phyloP scores from a whole-genome alignment of 345 rosid genomes.

The Stellera chamaejasme region DNA sequence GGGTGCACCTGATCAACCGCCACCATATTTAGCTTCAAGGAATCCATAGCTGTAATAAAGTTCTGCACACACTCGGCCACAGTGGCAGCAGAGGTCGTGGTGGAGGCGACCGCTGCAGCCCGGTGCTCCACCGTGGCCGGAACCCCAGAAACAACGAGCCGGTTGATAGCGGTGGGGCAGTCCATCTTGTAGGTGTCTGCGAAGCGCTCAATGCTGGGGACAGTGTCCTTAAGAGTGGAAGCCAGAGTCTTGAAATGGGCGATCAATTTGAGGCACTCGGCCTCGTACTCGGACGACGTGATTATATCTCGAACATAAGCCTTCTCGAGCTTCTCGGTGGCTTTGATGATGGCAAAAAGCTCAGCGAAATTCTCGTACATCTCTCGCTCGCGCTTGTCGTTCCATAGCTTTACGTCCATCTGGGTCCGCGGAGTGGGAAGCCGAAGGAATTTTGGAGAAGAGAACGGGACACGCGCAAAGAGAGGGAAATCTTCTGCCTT shows the following conservation, averaged over 20 bases:
- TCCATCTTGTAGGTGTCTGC: conserved; percentile 95
- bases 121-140: conserved; percentile 95
- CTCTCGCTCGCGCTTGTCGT: conserved; percentile 95
- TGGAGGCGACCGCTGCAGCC: conserved; percentile 51
- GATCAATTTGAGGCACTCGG: conserved; percentile 83
- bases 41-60: conserved; percentile 94
- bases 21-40: conserved; percentile 86
- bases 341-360: conserved; percentile 90
- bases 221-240: conserved; percentile 61
- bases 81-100: conserved; percentile 72
- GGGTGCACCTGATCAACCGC: conserved; percentile 97
- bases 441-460: conserved; percentile 64
- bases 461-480: conserved; percentile 96
- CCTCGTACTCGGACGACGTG: conserved; percentile 67
- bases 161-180: conserved; percentile 85
- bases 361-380: conserved; percentile 95
- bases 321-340: conserved; percentile 95
- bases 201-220: conserved; percentile 81
- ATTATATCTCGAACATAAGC: conserved; percentile 81
- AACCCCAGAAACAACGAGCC: conserved; percentile 78
- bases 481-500: conserved; percentile 29
- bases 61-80: conserved; percentile 95
- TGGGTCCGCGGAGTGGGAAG: neutral
- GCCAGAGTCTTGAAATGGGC: conserved; percentile 88
- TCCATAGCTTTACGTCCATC: conserved; percentile 97